These are phyloP conservation scores for Citrus sp. DNA, from an alignment of 345 rosid species.

Conservation along the genomic window DNA sequence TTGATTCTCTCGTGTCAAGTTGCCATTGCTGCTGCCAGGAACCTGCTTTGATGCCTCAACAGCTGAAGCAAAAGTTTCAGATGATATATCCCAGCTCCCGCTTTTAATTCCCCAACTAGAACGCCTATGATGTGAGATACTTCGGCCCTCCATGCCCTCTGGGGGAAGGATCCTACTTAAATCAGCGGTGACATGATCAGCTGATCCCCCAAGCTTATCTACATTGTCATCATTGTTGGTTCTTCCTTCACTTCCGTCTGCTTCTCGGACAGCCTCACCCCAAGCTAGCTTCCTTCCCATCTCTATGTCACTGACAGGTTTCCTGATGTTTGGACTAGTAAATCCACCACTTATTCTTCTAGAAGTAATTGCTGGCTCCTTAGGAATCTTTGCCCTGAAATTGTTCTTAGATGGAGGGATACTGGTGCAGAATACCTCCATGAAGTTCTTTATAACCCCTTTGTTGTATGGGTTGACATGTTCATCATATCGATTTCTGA, in stretches of 20 bases:
- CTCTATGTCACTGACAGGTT: conserved; percentile 50
- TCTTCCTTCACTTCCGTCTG: conserved; percentile 27
- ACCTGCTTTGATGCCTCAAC: conserved; percentile 36
- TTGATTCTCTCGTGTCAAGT: conserved; percentile 17
- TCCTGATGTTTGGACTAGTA: conserved; percentile 44
- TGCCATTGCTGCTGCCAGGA: conserved; percentile 7
- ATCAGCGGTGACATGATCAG: conserved; percentile 40
- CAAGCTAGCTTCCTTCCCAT: conserved; percentile 69
- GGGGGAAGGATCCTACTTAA: conserved; percentile 69
- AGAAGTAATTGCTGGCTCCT: conserved; percentile 47
- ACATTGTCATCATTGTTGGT: conserved; percentile 22
- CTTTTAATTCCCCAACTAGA: conserved; percentile 70
- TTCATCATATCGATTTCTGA: conserved; percentile 66
- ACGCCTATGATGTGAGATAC: conserved; percentile 43
- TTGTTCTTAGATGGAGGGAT: conserved; percentile 70
- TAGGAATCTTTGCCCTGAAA: conserved; percentile 66
- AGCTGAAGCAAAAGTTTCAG: conserved; percentile 35
- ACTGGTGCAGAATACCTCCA: conserved; percentile 63
- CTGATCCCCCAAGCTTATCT: conserved; percentile 34
- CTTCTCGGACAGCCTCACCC: conserved; percentile 40
- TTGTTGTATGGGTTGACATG: conserved; percentile 68
- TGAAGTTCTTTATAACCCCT: conserved; percentile 66
- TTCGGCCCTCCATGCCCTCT: conserved; percentile 53
- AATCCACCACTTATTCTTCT: conserved; percentile 38
- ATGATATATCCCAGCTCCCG: conserved; percentile 74